Conservation (phyloP, 1,284 basidiomycete species). For the Malassezia nana region DNA sequence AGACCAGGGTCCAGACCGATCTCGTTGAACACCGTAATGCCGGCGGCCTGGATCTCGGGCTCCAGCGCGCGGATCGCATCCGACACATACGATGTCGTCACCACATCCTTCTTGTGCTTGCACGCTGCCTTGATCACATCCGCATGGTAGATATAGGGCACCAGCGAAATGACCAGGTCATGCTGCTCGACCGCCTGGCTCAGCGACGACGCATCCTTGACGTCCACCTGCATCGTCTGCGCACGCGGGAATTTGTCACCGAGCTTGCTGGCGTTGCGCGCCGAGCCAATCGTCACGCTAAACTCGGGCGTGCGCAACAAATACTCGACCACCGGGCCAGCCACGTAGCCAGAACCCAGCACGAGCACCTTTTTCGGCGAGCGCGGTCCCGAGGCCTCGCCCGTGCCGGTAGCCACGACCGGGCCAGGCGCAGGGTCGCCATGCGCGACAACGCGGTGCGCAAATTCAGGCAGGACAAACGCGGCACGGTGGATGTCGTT, state of each 20-base stretch:
- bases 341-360: slow-evolving; percentile 89
- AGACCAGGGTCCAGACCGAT: slow-evolving; percentile 96
- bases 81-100: slow-evolving; percentile 92
- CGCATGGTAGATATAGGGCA: slow-evolving; percentile 88
- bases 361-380: slow-evolving; percentile 68
- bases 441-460: slow-evolving; percentile 52
- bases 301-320: slow-evolving; percentile 73
- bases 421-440: slow-evolving; percentile 39
- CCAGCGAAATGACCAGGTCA: slow-evolving; percentile 90
- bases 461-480: slow-evolving; percentile 88
- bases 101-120: slow-evolving; percentile 85
- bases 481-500: slow-evolving; percentile 68
- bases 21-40: slow-evolving; percentile 94
- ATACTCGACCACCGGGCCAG: slow-evolving; percentile 86
- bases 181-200: slow-evolving; percentile 70
- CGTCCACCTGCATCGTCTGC: slow-evolving; percentile 70
- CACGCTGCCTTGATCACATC: slow-evolving; percentile 88
- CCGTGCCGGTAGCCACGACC: slow-evolving; percentile 50
- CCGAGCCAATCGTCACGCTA: slow-evolving; percentile 60
- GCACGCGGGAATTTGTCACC: slow-evolving; percentile 63
- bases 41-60: slow-evolving; percentile 70
- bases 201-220: slow-evolving; percentile 62
- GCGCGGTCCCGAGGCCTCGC: slow-evolving; percentile 49
- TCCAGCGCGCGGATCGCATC: slow-evolving; percentile 84
- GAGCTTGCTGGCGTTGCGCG: slow-evolving; percentile 56